Evolutionary conservation across 371 early-diverging fungal species (phyloP).

Genomic region (Mortierella sp.): DNA sequence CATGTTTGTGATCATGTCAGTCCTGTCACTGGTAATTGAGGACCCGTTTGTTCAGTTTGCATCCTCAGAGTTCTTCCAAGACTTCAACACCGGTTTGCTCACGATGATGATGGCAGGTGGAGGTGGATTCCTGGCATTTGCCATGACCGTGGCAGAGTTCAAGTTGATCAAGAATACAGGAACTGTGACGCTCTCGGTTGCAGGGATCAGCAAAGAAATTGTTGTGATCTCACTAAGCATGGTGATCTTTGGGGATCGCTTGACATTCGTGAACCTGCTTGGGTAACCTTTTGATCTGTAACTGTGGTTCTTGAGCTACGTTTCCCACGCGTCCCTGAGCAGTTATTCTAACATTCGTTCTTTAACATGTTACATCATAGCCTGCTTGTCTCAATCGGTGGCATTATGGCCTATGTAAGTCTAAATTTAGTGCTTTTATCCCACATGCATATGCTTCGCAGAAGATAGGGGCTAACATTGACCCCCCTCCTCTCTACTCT

Average conservation of each 20-base stretch:
- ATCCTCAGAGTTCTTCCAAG: constrained; percentile 61
- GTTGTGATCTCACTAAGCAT: constrained; percentile 69
- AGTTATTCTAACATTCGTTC: neutral
- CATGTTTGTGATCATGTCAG: constrained; percentile 74
- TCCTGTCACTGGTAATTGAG: constrained; percentile 69
- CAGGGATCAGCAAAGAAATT: constrained; percentile 87
- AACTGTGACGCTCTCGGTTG: constrained; percentile 89
- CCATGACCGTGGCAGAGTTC: constrained; percentile 89
- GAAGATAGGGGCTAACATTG: neutral
- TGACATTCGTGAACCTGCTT: constrained; percentile 64
- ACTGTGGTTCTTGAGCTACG: neutral
- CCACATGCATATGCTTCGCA: neutral
- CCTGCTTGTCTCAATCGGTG: constrained; percentile 68
- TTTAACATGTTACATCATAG: constrained; percentile 34
- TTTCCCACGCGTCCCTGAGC: neutral
- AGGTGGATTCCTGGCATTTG: constrained; percentile 90
- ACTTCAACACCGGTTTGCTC: constrained; percentile 53
- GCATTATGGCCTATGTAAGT: constrained; percentile 63
- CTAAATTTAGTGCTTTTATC: neutral
- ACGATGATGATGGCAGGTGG: constrained; percentile 70
- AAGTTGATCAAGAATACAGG: constrained; percentile 85
- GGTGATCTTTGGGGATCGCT: constrained; percentile 67
- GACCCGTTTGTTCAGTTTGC: constrained; percentile 68
- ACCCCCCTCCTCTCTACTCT: neutral
- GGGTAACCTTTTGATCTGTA: constrained; percentile 57